These are phyloP conservation scores for Metarhizium album DNA, from an alignment of 2,329 filamentous ascomycete species.

Conservation along the genomic window DNA sequence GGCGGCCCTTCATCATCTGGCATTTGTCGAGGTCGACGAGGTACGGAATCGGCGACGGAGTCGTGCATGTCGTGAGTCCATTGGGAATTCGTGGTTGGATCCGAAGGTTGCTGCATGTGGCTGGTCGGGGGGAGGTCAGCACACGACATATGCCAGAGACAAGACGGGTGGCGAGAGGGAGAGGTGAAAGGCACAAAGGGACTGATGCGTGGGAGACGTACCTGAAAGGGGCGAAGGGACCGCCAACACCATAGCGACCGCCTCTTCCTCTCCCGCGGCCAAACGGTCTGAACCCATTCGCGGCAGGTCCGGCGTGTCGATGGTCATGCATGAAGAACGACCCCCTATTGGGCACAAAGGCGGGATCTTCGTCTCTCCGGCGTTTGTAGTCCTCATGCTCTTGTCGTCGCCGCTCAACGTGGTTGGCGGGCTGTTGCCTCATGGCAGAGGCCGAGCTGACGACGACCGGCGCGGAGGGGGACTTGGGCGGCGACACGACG, in stretches of 20 bases:
- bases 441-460: slow-evolving; percentile 42
- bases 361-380: slow-evolving; percentile 77
- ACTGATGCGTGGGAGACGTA: slow-evolving; percentile 33
- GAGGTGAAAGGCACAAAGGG: not conserved
- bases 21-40: slow-evolving; percentile 31
- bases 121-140: slow-evolving; percentile 19
- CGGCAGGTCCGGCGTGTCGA: slow-evolving; percentile 62
- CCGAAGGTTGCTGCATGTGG: slow-evolving; percentile 34
- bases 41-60: slow-evolving; percentile 38
- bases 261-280: slow-evolving; percentile 55
- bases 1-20: slow-evolving; percentile 37
- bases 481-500: slow-evolving; percentile 27
- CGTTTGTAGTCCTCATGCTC: slow-evolving; percentile 89
- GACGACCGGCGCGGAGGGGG: slow-evolving; percentile 37
- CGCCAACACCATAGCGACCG: slow-evolving; percentile 47
- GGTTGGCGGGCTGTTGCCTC: slow-evolving; percentile 40
- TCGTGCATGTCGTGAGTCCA: slow-evolving; percentile 98
- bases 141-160: slow-evolving; percentile 11
- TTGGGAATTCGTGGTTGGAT: slow-evolving; percentile 58
- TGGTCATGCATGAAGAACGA: slow-evolving; percentile 98
- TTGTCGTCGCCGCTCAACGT: slow-evolving; percentile 61
- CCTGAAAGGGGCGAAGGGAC: slow-evolving; percentile 50
- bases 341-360: slow-evolving; percentile 88
- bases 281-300: slow-evolving; percentile 68
- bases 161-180: not conserved